Conservation (phyloP, 176 grass and related monocot genomes). For the Zea mays region DNA sequence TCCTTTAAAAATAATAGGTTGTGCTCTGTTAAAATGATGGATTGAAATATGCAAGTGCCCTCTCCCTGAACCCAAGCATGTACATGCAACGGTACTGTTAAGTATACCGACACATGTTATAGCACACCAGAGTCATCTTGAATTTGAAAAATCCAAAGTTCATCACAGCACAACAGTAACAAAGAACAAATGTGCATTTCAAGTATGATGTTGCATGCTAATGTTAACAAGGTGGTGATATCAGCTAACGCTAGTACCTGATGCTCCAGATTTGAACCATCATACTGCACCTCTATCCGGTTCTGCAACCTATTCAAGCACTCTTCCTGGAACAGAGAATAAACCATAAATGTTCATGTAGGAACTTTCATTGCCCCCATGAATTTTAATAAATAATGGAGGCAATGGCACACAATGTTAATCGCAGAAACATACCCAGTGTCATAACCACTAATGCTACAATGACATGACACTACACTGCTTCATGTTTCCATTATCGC, state of each 20-base stretch:
- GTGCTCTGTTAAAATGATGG: not conserved
- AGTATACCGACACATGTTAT: not conserved
- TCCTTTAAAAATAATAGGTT: not conserved
- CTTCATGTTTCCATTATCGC: not conserved
- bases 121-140: not conserved
- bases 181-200: not conserved
- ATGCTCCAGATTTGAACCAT: constrained; percentile 77
- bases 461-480: not conserved
- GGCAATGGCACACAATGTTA: not conserved
- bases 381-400: constrained; percentile 8
- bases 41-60: not conserved
- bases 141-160: not conserved
- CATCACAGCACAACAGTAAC: not conserved
- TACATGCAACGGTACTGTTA: not conserved
- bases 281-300: constrained; percentile 82
- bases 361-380: not conserved
- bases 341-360: not conserved
- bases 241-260: constrained; percentile 51
- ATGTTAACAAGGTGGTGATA: constrained; percentile 14
- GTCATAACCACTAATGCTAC: not conserved
- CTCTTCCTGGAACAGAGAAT: constrained; percentile 64
- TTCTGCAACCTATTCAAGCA: constrained; percentile 80
- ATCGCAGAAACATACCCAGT: not conserved
- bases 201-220: not conserved
- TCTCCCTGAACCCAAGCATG: not conserved